These are phyloP conservation scores for Cryptococcus sp. DNA, from an alignment of 1,284 basidiomycete species.

Conservation along the genomic window DNA sequence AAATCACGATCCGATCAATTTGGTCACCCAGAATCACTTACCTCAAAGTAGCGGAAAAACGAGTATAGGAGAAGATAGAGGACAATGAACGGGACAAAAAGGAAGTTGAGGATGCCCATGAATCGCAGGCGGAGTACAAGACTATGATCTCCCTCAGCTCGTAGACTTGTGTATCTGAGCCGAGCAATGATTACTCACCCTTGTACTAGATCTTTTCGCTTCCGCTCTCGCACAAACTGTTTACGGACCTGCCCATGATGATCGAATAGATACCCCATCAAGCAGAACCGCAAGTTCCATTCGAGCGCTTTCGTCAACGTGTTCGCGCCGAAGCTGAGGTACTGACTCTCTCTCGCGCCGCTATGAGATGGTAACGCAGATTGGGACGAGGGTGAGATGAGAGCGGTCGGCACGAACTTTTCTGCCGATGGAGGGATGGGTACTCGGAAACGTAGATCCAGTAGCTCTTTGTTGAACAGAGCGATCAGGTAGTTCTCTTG, in stretches of 20 bases:
- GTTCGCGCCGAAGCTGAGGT: constrained; percentile 49
- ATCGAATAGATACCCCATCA: constrained; percentile 94
- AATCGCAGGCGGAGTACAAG: constrained; percentile 84
- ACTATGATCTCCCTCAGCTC: constrained; percentile 53
- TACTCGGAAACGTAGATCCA: constrained; percentile 72
- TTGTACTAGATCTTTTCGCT: constrained; percentile 73
- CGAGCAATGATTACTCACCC: constrained; percentile 61
- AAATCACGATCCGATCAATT: background rate
- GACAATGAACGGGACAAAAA: constrained; percentile 96
- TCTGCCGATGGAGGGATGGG: constrained; percentile 64
- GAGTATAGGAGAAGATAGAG: constrained; percentile 96
- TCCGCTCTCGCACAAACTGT: constrained; percentile 83
- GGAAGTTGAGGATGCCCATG: constrained; percentile 91
- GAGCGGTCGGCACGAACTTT: constrained; percentile 30
- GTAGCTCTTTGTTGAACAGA: constrained; percentile 92
- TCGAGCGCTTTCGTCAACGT: constrained; percentile 82
- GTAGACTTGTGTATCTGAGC: background rate
- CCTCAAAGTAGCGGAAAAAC: constrained; percentile 99
- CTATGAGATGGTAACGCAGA: constrained; percentile 31
- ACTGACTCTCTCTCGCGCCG: constrained; percentile 26
- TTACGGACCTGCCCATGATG: constrained; percentile 80
- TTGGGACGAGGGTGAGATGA: constrained; percentile 30
- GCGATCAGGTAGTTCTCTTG: constrained; percentile 99
- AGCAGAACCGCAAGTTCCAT: constrained; percentile 93
- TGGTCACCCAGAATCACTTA: constrained; percentile 46